Base-by-base conservation (phyloP, 495 filamentous ascomycete species). In the Penicillium subrubescens region DNA sequence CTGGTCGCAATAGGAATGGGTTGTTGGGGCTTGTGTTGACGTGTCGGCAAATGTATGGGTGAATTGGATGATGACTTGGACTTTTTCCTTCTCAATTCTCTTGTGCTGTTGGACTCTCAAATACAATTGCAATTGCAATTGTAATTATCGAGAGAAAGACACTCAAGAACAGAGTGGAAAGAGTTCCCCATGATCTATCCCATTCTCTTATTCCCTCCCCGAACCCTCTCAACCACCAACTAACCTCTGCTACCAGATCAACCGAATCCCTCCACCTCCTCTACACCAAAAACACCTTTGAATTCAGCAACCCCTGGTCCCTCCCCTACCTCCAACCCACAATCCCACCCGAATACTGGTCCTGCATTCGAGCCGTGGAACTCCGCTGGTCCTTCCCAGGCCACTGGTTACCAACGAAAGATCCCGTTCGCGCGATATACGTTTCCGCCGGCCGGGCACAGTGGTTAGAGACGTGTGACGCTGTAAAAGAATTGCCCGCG, bases 221-320 rank as follows among this genome's bases (percentile, higher is more conserved):
- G n/a, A n/a, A n/a, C n/a, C n/a, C n/a, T n/a, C n/a, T n/a, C n/a
- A n/a, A n/a, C n/a, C n/a, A 33, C 48, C 53, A 56, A 59, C 57
- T 33, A 1, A 34, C 17, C 17, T 55, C 7, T 12, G 8, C 56
- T 14, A 57, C 39, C 54, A 82, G 80, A 54, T 79, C 77, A 62
- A 57, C 64, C 54, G 80, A 82, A 72, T 78, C 77, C 2, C 75
- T 77, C 57, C 64, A 73, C 59, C 64, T 77, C 31, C 73, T 82
- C 48, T 82, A 82, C 62, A 72, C 74, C 6, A 64, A 68, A 37
- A 77, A 74, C 67, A 75, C 68, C 52, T 79, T 81, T 62, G 77
- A 81, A 62, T 81, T 82, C 70, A 81, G 78, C 66, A 81, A 77
- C 61, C 79, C 80, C 63, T 82, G 80, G 80, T 73, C 78, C 34